Evolutionary conservation across 495 filamentous ascomycete genomes (phyloP).

Genomic region (Tuber melanosporum): DNA sequence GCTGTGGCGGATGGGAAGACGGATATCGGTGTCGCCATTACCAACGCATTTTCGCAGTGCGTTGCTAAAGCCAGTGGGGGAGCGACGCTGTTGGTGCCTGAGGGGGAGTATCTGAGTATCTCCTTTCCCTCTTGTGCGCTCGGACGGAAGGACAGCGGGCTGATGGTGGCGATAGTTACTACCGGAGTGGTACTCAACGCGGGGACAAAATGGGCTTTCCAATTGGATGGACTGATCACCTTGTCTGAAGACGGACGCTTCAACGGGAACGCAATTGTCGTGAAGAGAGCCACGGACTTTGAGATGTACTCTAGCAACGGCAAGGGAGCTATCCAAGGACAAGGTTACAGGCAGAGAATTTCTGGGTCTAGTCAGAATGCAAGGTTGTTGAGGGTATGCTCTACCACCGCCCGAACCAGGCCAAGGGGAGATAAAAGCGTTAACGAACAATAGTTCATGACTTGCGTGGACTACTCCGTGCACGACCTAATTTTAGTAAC

Average conservation of each 20-base stretch:
- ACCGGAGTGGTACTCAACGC: conserved; percentile 45
- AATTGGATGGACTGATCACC: conserved; percentile 50
- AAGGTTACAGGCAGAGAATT: conserved; percentile 47
- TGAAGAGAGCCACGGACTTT: conserved; percentile 49
- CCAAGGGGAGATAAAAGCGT: conserved; percentile 28
- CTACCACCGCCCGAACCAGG: background rate
- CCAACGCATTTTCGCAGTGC: conserved; percentile 49
- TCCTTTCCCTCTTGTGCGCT: background rate
- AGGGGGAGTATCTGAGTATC: conserved; percentile 44
- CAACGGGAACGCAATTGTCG: conserved; percentile 50
- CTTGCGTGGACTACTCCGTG: conserved; percentile 48
- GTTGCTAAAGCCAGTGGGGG: conserved; percentile 27
- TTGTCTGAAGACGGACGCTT: conserved; percentile 44
- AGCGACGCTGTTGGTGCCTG: conserved; percentile 45
- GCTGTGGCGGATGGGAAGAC: conserved; percentile 48
- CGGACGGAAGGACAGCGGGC: background rate
- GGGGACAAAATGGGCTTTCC: conserved; percentile 46
- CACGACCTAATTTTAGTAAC: conserved; percentile 47
- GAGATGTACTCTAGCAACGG: conserved; percentile 50
- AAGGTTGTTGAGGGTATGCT: conserved; percentile 16
- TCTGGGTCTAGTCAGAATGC: conserved; percentile 41
- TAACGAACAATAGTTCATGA: conserved; percentile 44
- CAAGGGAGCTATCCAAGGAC: conserved; percentile 50
- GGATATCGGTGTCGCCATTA: conserved; percentile 48
- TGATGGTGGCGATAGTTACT: conserved; percentile 7